Base-by-base conservation (phyloP, 441 rosid genomes). In the California macrophylla region DNA sequence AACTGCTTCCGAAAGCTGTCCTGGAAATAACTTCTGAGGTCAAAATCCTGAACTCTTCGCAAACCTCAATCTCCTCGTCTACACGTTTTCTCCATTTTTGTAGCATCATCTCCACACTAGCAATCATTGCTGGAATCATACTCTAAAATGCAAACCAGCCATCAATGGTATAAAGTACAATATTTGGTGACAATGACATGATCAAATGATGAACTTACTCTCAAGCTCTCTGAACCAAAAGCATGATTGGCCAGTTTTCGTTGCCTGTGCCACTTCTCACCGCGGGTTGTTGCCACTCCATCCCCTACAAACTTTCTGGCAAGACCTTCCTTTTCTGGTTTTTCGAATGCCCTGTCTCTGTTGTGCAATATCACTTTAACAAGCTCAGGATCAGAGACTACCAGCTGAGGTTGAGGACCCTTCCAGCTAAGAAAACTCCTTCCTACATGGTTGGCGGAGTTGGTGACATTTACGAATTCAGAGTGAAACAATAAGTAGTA, bases 171-270 rank as follows among this genome's bases (percentile, higher is more conserved):
- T 32, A n/a, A 16, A 52, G 25, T 52, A 42, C 6, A 52, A 52
- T 13, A 3, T 7, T 21, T 21, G 2, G 6, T 9, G 47, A 13
- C 10, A 9, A 12, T 4, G 54, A 18, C 32, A 68, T 16, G 20
- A 8, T 1, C 63, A 7, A 45, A 7, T 6, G 64, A 56, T 4
- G 6, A 54, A 20, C 6, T 68, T 66, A 79, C 82, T 71, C 73
- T 84, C 70, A 78, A 74, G 76, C 72, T 56, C 21, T 78, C 81
- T 15, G 70, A 71, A 60, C 79, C 82, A 72, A 83, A 83, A 20
- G 81, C 79, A n/a, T 80, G 72, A 69, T 80, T 78, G 26, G 82
- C 84, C 18, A 82, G 70, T 66, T 77, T 80, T 16, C 82, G 75
- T 20, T 24, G 63, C 60, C 68, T 80, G 0, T 2, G 45, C 82